A percentile compares a stretch with the other conserved stretches of the same genome.
Conservation (phyloP, 768 basidiomycete species). For the Inosperma sp. region DNA sequence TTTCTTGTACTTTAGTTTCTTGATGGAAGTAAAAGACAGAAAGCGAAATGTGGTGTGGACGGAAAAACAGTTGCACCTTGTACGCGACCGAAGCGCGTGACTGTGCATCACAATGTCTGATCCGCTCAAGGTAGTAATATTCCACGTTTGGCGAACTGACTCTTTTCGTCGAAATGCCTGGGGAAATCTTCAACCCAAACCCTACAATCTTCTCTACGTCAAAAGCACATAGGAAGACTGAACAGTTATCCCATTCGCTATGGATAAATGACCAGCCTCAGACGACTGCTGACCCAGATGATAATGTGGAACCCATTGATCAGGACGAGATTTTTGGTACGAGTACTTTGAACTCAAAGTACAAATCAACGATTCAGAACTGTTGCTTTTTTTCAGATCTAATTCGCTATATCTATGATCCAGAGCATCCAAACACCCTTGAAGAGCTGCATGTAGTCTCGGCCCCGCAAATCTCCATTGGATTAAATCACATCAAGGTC, state of each 20-base stretch:
- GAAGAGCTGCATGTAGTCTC: conserved; percentile 97
- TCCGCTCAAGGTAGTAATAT: too few species aligned
- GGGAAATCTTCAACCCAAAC: conserved; percentile 82
- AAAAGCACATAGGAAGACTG: conserved; percentile 42
- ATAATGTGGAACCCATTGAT: conserved; percentile 68
- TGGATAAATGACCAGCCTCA: conserved; percentile 53
- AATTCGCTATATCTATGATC: conserved; percentile 88
- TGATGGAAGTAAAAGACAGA: conserved; percentile 14
- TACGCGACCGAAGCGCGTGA: conserved; percentile 30
- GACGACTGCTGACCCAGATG: conserved; percentile 47
- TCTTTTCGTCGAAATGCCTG: conserved; percentile 49
- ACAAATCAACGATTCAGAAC: background rate
- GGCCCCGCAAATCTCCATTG: conserved; percentile 67
- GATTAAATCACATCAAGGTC: conserved; percentile 65
- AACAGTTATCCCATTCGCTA: conserved; percentile 44
- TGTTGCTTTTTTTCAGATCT: conserved; percentile 52
- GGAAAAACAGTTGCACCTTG: conserved; percentile 5
- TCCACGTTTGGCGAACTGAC: too few species aligned
- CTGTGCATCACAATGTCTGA: conserved; percentile 14
- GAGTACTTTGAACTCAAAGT: conserved; percentile 11
- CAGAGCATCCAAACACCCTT: conserved; percentile 90
- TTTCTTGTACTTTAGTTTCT: background rate
- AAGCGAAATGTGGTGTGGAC: conserved; percentile 7
- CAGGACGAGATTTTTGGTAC: conserved; percentile 89
- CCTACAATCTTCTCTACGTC: conserved; percentile 70